phyloP scores from a whole-genome alignment of 2,329 filamentous ascomycete species.

The Onygenales sp. region DNA sequence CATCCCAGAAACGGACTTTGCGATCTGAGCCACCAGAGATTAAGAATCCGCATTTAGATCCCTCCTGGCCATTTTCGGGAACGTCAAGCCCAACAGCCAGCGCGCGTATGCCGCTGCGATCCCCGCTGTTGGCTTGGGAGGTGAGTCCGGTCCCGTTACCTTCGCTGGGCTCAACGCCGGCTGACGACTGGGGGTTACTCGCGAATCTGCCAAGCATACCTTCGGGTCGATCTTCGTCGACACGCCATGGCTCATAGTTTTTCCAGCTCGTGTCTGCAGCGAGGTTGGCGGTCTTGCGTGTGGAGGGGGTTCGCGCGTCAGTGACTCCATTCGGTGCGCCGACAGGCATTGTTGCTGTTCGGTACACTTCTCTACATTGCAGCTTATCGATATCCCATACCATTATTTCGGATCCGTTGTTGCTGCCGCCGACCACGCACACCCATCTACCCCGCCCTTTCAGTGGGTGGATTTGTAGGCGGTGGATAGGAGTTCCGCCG shows the following conservation, averaged over 20 bases:
- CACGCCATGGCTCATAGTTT: constrained; percentile 72
- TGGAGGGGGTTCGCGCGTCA: constrained; percentile 25
- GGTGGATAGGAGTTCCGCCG: constrained; percentile 68
- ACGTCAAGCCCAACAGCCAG: constrained; percentile 64
- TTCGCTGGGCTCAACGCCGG: constrained; percentile 55
- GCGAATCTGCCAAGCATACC: constrained; percentile 81
- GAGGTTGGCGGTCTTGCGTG: constrained; percentile 12
- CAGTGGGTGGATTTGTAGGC: constrained; percentile 67
- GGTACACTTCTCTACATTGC: constrained; percentile 80
- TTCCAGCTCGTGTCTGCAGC: constrained; percentile 30
- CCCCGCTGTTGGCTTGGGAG: not conserved
- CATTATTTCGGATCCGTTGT: constrained; percentile 71
- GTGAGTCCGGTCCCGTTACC: constrained; percentile 31
- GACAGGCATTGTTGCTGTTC: constrained; percentile 37
- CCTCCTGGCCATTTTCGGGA: constrained; percentile 51
- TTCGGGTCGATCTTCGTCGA: constrained; percentile 82
- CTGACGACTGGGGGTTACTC: constrained; percentile 28
- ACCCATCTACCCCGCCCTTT: constrained; percentile 75
- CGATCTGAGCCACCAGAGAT: constrained; percentile 82
- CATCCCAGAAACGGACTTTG: constrained; percentile 90
- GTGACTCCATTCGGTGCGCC: constrained; percentile 6
- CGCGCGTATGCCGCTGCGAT: constrained; percentile 54
- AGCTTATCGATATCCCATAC: constrained; percentile 93
- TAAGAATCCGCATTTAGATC: constrained; percentile 67
- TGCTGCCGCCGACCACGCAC: constrained; percentile 79